Evolutionary conservation across 2,329 filamentous ascomycete species (phyloP), one percentile per base, ranked within the genome.

Genomic region (Sporothrix curviconia): DNA sequence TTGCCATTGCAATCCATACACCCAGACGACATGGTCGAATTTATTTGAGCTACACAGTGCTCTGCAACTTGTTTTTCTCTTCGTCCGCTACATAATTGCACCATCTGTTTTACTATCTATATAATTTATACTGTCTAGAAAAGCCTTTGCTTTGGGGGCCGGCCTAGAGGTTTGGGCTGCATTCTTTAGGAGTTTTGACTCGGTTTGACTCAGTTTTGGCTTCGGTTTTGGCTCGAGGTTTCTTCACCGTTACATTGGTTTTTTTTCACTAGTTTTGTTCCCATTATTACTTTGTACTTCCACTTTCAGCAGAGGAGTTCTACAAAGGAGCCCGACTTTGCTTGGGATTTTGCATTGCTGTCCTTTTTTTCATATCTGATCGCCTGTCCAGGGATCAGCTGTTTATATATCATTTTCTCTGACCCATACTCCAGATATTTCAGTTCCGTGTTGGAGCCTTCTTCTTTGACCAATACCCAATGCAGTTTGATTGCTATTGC

Each of bases 11-110:
- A 36, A 12, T 44, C 51, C 11, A 50, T 58, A 32, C 56, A 58
- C 25, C 56, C 56, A 39, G 56, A 58, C 34, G 44, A 55, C n/a
- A 50, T 55, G 43, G 50, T 58, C 12, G 56, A 55, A 14, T 58
- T 58, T 37, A 58, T 58, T 22, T 58, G 15, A 55, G 7, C 8
- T 8, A 50, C 24, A 11, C 19, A 6, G 12, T 11, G 22, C 25
- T 8, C 22, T 12, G 9, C 15, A n/a, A 7, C 19, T 28, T 22
- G 19, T 39, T 37, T 22, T 44, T 15, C 30, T 34, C 3, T 50
- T 32, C 7, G n/a, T 25, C 44, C 40, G 39, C 19, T 15, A 14
- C n/a, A 22, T 34, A 28, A 32, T 43, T 46, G 4, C 22, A 17
- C 34, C 14, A 22, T 22, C 49, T 57, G 24, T 44, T 56, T 57